phyloP scores from a whole-genome alignment of 345 rosid genomes.

The Citrus cavaleriei region DNA sequence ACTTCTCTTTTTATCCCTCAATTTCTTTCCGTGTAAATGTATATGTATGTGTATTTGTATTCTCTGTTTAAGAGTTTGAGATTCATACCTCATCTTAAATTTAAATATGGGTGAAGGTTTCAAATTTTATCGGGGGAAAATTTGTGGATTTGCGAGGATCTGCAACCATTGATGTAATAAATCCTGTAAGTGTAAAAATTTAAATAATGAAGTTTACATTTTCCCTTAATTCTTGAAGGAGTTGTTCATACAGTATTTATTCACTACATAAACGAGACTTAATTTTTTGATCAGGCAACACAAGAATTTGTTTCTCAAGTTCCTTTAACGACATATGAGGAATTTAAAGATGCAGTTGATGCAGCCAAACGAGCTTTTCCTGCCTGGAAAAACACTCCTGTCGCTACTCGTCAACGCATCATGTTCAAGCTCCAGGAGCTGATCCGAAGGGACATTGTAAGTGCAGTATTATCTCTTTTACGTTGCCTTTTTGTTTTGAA shows the following conservation, averaged over 20 bases:
- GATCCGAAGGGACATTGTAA: slow-evolving; percentile 34
- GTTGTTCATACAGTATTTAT: not conserved
- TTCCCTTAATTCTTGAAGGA: not conserved
- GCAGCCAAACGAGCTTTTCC: slow-evolving; percentile 44
- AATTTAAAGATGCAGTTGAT: slow-evolving; percentile 38
- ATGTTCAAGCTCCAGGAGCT: slow-evolving; percentile 45
- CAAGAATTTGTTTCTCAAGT: slow-evolving; percentile 41
- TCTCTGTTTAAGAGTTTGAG: not conserved
- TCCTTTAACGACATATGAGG: slow-evolving; percentile 35
- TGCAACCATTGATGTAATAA: slow-evolving; percentile 27
- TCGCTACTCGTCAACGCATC: slow-evolving; percentile 37
- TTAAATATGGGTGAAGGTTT: slow-evolving; percentile 26
- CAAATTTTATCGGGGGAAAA: slow-evolving; percentile 38
- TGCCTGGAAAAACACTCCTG: slow-evolving; percentile 36
- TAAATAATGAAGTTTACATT: not conserved
- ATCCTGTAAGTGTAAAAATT: slow-evolving; percentile 36
- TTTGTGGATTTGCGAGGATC: slow-evolving; percentile 32
- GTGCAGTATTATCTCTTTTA: not conserved
- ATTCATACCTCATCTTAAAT: not conserved
- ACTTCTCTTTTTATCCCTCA: not conserved
- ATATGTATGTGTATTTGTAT: not conserved
- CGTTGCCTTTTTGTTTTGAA: not conserved
- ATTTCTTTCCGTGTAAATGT: not conserved
- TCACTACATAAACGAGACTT: not conserved
- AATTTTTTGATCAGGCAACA: slow-evolving; percentile 26